Percentiles rank a stretch among this genome's conserved stretches.
Conservation (phyloP, 2,329 filamentous ascomycete genomes). For the Botrytis galanthina region DNA sequence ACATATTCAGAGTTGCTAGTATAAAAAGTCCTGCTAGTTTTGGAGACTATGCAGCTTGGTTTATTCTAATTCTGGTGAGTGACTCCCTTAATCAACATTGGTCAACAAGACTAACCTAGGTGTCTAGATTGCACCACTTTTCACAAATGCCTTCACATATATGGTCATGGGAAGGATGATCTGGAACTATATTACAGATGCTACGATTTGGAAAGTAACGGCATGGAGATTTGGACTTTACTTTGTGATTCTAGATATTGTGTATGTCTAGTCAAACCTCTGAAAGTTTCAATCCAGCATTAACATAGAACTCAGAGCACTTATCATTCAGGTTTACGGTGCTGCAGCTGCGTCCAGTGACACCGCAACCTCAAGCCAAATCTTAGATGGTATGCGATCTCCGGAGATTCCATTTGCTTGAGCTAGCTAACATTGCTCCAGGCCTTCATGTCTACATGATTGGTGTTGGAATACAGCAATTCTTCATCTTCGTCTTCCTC, state of each 20-base stretch:
- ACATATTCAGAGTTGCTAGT: conserved; percentile 27
- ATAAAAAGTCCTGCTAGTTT: conserved; percentile 26
- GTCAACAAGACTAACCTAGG: neutral
- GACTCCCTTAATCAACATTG: neutral
- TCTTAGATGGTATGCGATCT: neutral
- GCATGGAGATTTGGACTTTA: neutral
- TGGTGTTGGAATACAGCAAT: neutral
- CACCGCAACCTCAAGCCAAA: neutral
- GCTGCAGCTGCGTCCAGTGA: neutral
- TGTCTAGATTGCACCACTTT: neutral
- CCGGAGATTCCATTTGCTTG: neutral
- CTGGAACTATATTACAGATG: neutral
- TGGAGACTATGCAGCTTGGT: neutral
- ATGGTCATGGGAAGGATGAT: neutral
- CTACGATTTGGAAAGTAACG: neutral
- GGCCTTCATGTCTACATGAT: neutral
- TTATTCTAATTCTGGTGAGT: neutral
- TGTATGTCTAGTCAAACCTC: neutral
- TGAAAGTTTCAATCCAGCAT: neutral
- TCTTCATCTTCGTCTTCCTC: neutral
- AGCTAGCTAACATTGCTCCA: neutral
- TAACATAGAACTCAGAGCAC: neutral
- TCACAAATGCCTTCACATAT: neutral
- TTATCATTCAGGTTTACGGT: neutral
- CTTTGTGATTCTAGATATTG: neutral